Conservation (phyloP, 495 filamentous ascomycete species). For the Podospora tetraspora region DNA sequence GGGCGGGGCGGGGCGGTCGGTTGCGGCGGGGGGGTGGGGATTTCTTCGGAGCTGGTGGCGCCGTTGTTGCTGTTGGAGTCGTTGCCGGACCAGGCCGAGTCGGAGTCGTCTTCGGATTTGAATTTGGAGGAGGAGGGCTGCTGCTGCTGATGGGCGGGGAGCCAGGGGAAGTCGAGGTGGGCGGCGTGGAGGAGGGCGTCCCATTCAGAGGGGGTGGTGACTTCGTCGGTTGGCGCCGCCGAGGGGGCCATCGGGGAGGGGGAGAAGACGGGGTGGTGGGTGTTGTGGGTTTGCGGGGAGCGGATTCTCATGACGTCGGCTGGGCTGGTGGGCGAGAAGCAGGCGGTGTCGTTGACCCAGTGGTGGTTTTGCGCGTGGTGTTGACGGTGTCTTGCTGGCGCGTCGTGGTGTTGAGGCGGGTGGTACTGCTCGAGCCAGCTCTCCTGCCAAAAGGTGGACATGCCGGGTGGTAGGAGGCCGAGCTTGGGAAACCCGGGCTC, state of each 20-base stretch:
- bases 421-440: conserved; percentile 16
- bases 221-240: neutral
- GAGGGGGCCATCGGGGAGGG: conserved; percentile 1
- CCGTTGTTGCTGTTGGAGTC: conserved; percentile 1
- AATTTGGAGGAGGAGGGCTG: neutral
- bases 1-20: conserved; percentile 4
- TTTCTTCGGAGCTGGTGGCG: conserved; percentile 14
- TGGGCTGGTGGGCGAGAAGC: neutral
- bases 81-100: conserved; percentile 20
- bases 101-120: conserved; percentile 26
- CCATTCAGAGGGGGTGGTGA: conserved; percentile 17
- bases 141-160: neutral
- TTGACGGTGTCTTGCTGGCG: neutral
- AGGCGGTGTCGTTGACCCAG: neutral
- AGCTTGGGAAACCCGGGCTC: conserved; percentile 10
- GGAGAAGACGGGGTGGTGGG: conserved; percentile 1
- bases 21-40: conserved; percentile 3
- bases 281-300: neutral
- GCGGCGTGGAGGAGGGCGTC: conserved; percentile 3
- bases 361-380: neutral
- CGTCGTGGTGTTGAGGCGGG: neutral
- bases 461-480: conserved; percentile 1
- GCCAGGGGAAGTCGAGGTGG: conserved; percentile 13
- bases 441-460: conserved; percentile 10
- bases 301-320: neutral